Percentiles rank a stretch among this genome's conserved stretches.
These are phyloP conservation scores for Dendrobium nobile DNA, from an alignment of 106 monocot genomes.

Conservation along the genomic window DNA sequence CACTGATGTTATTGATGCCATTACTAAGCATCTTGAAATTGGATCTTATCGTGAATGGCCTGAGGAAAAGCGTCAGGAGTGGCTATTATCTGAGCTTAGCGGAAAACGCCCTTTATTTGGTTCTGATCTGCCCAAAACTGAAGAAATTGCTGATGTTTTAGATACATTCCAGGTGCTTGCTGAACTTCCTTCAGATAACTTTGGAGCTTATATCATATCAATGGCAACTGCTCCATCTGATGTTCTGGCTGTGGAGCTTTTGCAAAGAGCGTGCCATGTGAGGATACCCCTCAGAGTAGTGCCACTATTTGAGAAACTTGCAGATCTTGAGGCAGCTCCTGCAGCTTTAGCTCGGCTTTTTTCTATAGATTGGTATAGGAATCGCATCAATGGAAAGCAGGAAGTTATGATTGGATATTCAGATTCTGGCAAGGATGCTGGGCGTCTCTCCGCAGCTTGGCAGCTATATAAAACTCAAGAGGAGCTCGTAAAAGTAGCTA, in stretches of 20 bases:
- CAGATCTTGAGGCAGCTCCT: constrained; percentile 81
- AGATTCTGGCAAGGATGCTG: constrained; percentile 94
- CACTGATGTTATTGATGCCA: constrained; percentile 88
- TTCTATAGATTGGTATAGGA: constrained; percentile 80
- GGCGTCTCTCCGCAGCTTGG: constrained; percentile 91
- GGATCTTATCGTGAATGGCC: constrained; percentile 95
- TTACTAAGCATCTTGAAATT: constrained; percentile 81
- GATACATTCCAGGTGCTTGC: constrained; percentile 73
- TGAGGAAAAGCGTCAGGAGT: constrained; percentile 82
- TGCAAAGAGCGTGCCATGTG: constrained; percentile 66
- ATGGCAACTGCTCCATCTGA: constrained; percentile 87
- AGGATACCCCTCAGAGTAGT: constrained; percentile 78
- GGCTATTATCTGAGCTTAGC: constrained; percentile 83
- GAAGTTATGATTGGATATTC: constrained; percentile 98
- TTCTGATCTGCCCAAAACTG: constrained; percentile 74
- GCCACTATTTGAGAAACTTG: constrained; percentile 86
- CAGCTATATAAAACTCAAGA: constrained; percentile 85
- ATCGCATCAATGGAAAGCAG: constrained; percentile 78
- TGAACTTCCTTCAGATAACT: constrained; percentile 83
- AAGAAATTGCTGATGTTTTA: constrained; percentile 86
- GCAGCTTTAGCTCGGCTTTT: constrained; percentile 75
- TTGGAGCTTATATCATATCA: constrained; percentile 96
- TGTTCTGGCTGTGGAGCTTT: constrained; percentile 75
- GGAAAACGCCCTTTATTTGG: constrained; percentile 96
- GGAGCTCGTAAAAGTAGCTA: constrained; percentile 78